Evolutionary conservation across 129 eudicot genomes (phyloP).

Genomic region (Pittosporum tobira): DNA sequence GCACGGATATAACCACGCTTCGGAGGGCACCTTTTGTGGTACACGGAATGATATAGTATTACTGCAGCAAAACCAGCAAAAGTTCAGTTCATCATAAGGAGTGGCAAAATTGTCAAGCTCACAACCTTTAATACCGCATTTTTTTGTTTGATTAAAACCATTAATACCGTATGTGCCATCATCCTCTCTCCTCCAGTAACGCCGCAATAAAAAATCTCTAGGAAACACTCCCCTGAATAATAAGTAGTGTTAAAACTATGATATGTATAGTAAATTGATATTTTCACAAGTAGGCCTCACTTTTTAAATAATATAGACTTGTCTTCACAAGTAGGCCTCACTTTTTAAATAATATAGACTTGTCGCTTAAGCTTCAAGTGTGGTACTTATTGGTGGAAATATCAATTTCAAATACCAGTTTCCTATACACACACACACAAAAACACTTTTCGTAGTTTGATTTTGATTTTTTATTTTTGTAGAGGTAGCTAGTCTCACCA

Average conservation of each 20-base stretch:
- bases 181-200: conserved; percentile 97
- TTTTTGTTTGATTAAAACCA: too few species aligned
- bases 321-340: too few species aligned
- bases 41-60: conserved; percentile 75
- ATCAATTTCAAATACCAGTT: too few species aligned
- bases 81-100: background rate
- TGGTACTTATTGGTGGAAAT: too few species aligned
- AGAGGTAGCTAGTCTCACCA: conserved; percentile 38
- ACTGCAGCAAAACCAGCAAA: conserved; percentile 40
- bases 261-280: background rate
- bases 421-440: too few species aligned
- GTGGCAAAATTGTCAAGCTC: background rate
- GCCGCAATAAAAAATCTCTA: conserved; percentile 64
- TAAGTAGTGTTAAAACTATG: conserved; percentile 6
- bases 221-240: conserved; percentile 61
- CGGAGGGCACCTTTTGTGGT: conserved; percentile 70
- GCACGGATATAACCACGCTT: conserved; percentile 73
- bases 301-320: too few species aligned
- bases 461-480: background rate
- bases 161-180: conserved; percentile 76
- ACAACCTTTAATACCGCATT: too few species aligned
- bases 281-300: too few species aligned
- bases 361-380: too few species aligned
- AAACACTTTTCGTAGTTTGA: too few species aligned
- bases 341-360: too few species aligned